Evolutionary conservation across 2,329 filamentous ascomycete genomes (phyloP).

Genomic region (Escovopsis weberi): DNA sequence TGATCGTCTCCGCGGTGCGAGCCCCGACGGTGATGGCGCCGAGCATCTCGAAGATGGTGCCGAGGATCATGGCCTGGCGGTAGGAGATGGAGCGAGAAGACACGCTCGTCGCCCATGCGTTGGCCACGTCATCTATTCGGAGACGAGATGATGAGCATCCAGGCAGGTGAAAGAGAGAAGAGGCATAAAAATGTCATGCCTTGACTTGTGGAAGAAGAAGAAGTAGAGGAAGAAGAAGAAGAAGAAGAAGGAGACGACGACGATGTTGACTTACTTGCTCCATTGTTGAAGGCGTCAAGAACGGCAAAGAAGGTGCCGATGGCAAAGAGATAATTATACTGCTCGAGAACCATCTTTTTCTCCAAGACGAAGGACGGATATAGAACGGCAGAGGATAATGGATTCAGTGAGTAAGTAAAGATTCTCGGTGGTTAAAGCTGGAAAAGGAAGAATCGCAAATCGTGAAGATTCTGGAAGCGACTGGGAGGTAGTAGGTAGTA

Average conservation of each 20-base stretch:
- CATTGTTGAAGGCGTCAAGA: constrained; percentile 67
- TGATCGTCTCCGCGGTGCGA: constrained; percentile 59
- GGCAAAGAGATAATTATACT: constrained; percentile 59
- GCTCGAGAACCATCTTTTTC: constrained; percentile 38
- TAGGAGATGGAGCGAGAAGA: constrained; percentile 65
- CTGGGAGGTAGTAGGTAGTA: too few relatives aligned
- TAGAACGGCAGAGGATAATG: not conserved
- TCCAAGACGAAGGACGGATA: not conserved
- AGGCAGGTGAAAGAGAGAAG: not conserved
- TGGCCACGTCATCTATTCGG: constrained; percentile 61
- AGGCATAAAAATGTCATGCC: not conserved
- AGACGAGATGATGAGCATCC: constrained; percentile 4
- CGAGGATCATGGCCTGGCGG: constrained; percentile 50
- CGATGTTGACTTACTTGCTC: constrained; percentile 46
- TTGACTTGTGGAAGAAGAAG: not conserved
- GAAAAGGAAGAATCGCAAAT: too few relatives aligned
- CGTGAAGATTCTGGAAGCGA: too few relatives aligned
- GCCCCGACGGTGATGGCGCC: constrained; percentile 52
- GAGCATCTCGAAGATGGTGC: constrained; percentile 50
- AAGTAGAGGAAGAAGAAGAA: not conserved
- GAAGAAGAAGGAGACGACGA: not conserved
- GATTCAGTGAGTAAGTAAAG: too few relatives aligned
- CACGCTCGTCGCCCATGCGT: constrained; percentile 64
- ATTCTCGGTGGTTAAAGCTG: too few relatives aligned
- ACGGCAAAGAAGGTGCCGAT: constrained; percentile 64